Conservation (phyloP, 129 eudicot genomes). For the Logfia minima region DNA sequence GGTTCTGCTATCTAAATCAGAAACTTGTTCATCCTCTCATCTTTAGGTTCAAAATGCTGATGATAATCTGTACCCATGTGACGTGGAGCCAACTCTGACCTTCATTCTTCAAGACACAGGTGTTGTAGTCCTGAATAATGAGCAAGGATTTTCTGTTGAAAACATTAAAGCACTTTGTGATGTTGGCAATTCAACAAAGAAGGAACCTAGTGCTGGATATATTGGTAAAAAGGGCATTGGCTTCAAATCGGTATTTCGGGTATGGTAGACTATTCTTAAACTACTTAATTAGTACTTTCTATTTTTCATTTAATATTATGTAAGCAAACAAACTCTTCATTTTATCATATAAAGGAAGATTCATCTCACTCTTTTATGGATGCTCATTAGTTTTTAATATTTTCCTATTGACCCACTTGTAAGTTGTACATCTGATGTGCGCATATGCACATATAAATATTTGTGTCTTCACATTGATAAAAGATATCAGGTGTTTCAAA, state of each 20-base stretch:
- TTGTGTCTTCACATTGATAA: neutral
- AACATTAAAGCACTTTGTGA: constrained; percentile 96
- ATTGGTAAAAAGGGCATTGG: constrained; percentile 99
- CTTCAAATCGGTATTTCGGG: constrained; percentile 97
- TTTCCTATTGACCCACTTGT: neutral
- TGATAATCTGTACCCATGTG: constrained; percentile 71
- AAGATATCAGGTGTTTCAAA: neutral
- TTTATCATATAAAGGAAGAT: neutral
- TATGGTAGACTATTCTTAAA: constrained; percentile 30
- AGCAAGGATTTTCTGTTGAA: constrained; percentile 69
- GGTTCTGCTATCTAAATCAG: neutral
- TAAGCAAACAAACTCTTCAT: constrained; percentile 9
- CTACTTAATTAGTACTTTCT: neutral
- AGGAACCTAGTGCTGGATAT: constrained; percentile 75
- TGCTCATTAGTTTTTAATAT: neutral
- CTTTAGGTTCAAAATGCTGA: constrained; percentile 93
- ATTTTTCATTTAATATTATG: neutral
- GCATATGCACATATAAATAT: too few relatives aligned
- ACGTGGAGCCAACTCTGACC: constrained; percentile 77
- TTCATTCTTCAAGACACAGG: constrained; percentile 74
- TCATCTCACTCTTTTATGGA: neutral
- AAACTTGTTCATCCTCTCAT: constrained; percentile 2
- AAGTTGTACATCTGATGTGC: neutral
- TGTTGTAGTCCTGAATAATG: constrained; percentile 77
- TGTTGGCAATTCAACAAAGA: constrained; percentile 94